These are phyloP conservation scores for Ploettnerulaceae sp. DNA, from an alignment of 2,329 filamentous ascomycete genomes.

Conservation along the genomic window DNA sequence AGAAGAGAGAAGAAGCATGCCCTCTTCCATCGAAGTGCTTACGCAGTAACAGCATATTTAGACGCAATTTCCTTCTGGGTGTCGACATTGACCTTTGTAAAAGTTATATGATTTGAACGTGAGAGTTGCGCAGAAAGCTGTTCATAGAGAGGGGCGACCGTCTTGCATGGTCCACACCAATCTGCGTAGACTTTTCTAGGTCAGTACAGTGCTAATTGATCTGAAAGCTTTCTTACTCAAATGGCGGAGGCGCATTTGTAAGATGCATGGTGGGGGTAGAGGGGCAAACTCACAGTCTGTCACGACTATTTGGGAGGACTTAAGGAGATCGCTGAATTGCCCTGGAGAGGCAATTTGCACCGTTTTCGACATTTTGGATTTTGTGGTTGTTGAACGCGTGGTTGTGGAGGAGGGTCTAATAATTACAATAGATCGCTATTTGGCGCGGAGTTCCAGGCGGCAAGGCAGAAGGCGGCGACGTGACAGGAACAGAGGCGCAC, in stretches of 20 bases:
- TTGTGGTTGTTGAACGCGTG: too few relatives aligned
- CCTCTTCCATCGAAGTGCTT: conserved; percentile 30
- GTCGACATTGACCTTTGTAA: conserved; percentile 84
- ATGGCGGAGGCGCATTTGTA: conserved; percentile 3
- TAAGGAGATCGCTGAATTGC: conserved; percentile 65
- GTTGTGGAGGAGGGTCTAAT: too few relatives aligned
- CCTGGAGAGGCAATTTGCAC: conserved; percentile 48
- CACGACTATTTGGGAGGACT: conserved; percentile 72
- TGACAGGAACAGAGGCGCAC: too few relatives aligned
- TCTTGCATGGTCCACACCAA: conserved; percentile 80
- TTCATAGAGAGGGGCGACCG: conserved; percentile 79
- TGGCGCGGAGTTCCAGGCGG: too few relatives aligned
- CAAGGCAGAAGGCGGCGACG: too few relatives aligned
- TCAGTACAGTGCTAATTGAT: conserved; percentile 13
- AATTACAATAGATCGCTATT: too few relatives aligned
- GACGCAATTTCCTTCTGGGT: conserved; percentile 66
- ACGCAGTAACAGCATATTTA: conserved; percentile 67
- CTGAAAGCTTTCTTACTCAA: neutral
- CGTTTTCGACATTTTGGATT: conserved; percentile 33
- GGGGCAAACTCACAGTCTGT: conserved; percentile 70
- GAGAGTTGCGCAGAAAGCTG: conserved; percentile 67
- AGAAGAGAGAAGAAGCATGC: neutral
- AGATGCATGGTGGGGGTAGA: conserved; percentile 27
- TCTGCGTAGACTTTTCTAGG: conserved; percentile 69
- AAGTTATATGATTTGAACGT: conserved; percentile 67